Evolutionary conservation across 805 yeast genomes (phyloP).

Genomic region (Nakazawaea wyomingensis): DNA sequence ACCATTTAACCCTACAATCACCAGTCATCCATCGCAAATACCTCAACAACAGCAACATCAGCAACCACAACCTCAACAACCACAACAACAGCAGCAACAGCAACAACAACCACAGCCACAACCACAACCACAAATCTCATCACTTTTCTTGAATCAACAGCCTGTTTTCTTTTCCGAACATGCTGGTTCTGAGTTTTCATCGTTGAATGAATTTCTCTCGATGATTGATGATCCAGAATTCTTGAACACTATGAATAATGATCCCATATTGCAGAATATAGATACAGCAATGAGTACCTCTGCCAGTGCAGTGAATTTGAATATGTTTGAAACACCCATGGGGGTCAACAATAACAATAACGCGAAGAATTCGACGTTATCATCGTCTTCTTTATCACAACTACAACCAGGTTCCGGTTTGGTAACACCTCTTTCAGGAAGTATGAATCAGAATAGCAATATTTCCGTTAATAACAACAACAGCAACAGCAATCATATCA

Average conservation of each 20-base stretch:
- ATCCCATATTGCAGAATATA: slow-evolving; percentile 30
- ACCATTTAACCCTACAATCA: no score
- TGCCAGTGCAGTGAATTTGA: slow-evolving; percentile 7
- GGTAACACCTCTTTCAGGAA: neutral
- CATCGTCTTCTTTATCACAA: neutral
- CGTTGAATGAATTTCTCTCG: slow-evolving; percentile 80
- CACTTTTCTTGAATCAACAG: slow-evolving; percentile 42
- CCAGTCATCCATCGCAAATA: no score
- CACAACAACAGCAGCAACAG: no score
- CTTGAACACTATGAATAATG: slow-evolving; percentile 37
- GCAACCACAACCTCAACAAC: neutral
- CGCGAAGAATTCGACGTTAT: neutral
- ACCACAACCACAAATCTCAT: slow-evolving; percentile 1
- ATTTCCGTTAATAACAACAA: neutral
- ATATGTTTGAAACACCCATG: slow-evolving; percentile 2
- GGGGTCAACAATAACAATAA: neutral
- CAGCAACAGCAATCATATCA: neutral
- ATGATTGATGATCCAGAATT: slow-evolving; percentile 85
- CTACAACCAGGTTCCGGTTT: slow-evolving; percentile 3
- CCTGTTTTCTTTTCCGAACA: slow-evolving; percentile 87
- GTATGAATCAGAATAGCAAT: neutral
- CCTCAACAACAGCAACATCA: neutral
- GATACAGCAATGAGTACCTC: slow-evolving; percentile 20
- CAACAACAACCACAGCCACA: neutral
- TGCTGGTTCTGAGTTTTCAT: slow-evolving; percentile 88